Conservation (phyloP, 2,329 filamentous ascomycete genomes). For the Cercospora zeae-maydis region DNA sequence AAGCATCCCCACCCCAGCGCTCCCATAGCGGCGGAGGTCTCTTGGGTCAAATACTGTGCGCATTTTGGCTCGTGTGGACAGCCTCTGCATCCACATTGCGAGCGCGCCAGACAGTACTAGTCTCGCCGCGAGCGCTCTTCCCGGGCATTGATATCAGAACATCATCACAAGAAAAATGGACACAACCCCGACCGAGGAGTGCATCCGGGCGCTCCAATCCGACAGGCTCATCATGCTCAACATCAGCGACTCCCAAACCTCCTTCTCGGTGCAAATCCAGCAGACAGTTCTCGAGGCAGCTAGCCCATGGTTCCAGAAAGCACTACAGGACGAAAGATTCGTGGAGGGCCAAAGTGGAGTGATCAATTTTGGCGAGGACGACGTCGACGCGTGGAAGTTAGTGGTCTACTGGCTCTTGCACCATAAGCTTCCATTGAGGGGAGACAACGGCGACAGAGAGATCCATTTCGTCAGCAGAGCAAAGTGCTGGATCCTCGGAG, state of each 20-base stretch:
- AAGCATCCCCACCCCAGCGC: no score
- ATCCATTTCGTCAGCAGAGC: not conserved
- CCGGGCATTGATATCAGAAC: no score
- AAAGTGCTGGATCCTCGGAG: slow-evolving; percentile 13
- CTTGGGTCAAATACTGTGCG: no score
- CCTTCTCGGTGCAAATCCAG: not conserved
- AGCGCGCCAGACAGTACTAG: no score
- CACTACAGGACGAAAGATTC: not conserved
- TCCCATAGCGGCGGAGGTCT: no score
- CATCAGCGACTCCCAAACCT: not conserved
- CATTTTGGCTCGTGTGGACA: no score
- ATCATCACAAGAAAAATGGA: no score
- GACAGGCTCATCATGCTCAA: slow-evolving; percentile 10
- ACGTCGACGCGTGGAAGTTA: slow-evolving; percentile 8
- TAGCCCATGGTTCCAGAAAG: not conserved
- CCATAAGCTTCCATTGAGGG: not conserved
- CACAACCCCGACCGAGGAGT: not conserved
- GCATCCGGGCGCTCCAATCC: not conserved
- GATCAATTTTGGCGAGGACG: slow-evolving; percentile 10
- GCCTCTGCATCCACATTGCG: no score
- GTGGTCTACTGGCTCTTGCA: slow-evolving; percentile 13
- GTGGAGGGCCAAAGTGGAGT: not conserved
- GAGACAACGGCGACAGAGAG: not conserved
- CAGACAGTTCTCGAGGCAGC: slow-evolving; percentile 1
- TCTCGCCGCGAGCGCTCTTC: no score